These are phyloP conservation scores for Pichia exigua DNA, from an alignment of 805 yeast genomes.

Conservation along the genomic window DNA sequence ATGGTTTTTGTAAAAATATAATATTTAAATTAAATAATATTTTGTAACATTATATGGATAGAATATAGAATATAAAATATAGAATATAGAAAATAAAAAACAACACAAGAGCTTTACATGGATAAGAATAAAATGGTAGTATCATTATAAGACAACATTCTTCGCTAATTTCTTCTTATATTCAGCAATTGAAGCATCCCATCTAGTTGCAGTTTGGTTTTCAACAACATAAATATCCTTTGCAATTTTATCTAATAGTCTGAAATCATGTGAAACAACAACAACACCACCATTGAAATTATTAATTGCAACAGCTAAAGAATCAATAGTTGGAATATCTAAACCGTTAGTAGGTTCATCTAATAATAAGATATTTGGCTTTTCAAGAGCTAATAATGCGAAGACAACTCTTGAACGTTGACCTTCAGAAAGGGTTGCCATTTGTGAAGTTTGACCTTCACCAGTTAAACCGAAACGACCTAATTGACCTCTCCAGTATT, in stretches of 20 bases:
- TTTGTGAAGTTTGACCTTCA: conserved; percentile 96
- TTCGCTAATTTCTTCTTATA: conserved; percentile 93
- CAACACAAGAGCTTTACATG: not conserved
- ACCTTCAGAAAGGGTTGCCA: conserved; percentile 98
- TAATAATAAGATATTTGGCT: conserved; percentile 87
- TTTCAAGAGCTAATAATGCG: conserved; percentile 89
- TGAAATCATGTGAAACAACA: conserved; percentile 98
- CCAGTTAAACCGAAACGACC: conserved; percentile 99
- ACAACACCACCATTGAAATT: conserved; percentile 96
- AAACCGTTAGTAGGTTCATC: conserved; percentile 99
- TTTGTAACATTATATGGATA: no score
- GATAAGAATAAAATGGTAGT: not conserved
- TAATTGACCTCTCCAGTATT: conserved; percentile 96
- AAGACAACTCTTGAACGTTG: conserved; percentile 99
- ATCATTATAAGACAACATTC: conserved; percentile 62
- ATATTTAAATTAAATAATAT: not conserved
- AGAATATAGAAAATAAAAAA: not conserved
- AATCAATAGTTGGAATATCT: conserved; percentile 97
- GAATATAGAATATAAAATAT: not conserved
- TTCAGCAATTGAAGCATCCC: conserved; percentile 87
- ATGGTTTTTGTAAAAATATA: not conserved
- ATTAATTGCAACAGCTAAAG: conserved; percentile 92
- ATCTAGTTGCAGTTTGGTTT: conserved; percentile 89
- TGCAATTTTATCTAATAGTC: conserved; percentile 93
- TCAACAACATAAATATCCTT: conserved; percentile 96